Evolutionary conservation across 176 grass and related monocot genomes (phyloP), one percentile per base, ranked within the genome.

Genomic region (Ensete ventricosum): DNA sequence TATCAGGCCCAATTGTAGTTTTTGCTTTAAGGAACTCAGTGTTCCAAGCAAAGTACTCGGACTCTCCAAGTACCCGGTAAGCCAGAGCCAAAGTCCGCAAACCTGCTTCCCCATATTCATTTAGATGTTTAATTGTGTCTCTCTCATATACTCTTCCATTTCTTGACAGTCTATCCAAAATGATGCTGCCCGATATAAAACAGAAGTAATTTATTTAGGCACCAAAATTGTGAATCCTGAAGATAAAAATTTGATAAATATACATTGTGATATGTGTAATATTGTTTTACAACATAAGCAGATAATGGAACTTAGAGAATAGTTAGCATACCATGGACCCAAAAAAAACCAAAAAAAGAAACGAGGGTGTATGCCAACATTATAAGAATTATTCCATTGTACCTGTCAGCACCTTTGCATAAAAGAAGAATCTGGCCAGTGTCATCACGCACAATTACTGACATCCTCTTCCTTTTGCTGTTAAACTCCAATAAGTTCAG

Each of bases 381-480:
- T 54, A 77, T 78, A 53, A 19, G 71, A 81, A 68, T 75, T 69
- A 57, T 48, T 79, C 51, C 64, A 76, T 62, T 51, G 29, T 89
- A 94, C 95, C 88, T 94, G 67, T 99, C 90, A 80, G 90, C 95
- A 79, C 95, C 95, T 89, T 99, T 99, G 86, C 95, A 99, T 55
- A 99, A 79, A 78, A 99, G 90, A 82, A 91, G 74, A 85, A 91
- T 91, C 71, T 89, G 84, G 64, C 85, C 91, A 82, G 83, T 87
- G 78, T 99, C 88, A 62, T 99, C 95, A 77, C 78, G 89, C 76
- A 99, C 78, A 87, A 99, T 89, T 68, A 99, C 90, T 13, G 95
- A 84, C 95, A 94, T 99, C 81, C 95, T 88, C 82, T 99, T 99
- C 81, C 95, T 91, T 89, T 89, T 91, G 86, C 90, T 99, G 75